Evolutionary conservation across 805 yeast species (phyloP), one percentile per base, ranked within the genome.

Genomic region (Kluyveromyces siamensis): DNA sequence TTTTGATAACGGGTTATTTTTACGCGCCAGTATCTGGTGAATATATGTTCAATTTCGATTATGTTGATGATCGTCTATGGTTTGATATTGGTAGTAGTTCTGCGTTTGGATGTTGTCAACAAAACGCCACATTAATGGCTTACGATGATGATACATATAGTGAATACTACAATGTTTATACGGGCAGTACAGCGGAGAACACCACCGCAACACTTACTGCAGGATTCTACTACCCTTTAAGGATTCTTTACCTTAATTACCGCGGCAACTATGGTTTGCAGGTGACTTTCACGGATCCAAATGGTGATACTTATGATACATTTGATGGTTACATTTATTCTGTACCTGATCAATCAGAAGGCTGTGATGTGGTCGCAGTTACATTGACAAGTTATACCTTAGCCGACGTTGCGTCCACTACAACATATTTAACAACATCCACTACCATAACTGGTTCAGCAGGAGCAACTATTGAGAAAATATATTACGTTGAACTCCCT

Each of bases 71-170:
- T 51, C 53, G 56, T 27, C 63, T 56, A 16, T 61, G 60, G 54
- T 65, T 71, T 41, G 58, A 55, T 45, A 51, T 63, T 45, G 69
- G 68, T 41, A 55, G 52, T 16, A 62, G 63, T 11, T 59, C 55
- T 47, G 67, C 66, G 6, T 62, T 70, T 25, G 60, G 60, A 25
- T 72, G 76, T 55, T 64, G 73, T 55, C 51, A 58, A 39, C 30
- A 45, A 11, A 39, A 30, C 5, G 16, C 40, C 3, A 13, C 52
- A 16, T 48, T 30, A 13, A 5, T 30, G 35, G 11, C 35, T 13
- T 30, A 10, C 14, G 35, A 13, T 30, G 14, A 13, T 30, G 35
- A 11, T 30, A 30, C 14, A 13, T 30, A 13, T 13, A 30, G 35
- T 30, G 14, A 30, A 30, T 30, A 30, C 14, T 30, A 10, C 35